phyloP scores from a whole-genome alignment of 176 grass and related monocot genomes.

The Tillandsia fasciculata region DNA sequence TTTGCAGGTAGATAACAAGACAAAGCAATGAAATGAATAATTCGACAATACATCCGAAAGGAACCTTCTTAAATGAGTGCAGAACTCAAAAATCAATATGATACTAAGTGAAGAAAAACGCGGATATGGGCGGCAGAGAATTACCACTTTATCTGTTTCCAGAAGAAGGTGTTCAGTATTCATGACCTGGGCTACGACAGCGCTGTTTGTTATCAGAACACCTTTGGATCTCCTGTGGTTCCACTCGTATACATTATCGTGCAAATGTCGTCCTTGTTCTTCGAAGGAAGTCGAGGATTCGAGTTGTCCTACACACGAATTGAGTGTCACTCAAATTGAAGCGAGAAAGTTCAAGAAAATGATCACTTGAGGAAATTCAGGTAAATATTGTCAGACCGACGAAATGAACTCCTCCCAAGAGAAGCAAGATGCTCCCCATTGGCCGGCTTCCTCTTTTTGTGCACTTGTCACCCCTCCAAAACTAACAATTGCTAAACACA shows the following conservation, averaged over 20 bases:
- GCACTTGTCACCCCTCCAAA: constrained; percentile 55
- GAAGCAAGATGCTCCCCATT: constrained; percentile 60
- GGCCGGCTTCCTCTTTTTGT: constrained; percentile 55
- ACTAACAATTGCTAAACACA: constrained; percentile 61
- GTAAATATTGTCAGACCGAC: constrained; percentile 21
- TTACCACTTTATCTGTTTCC: constrained; percentile 93
- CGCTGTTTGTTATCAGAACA: constrained; percentile 74
- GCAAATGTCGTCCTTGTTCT: constrained; percentile 63
- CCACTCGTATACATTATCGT: constrained; percentile 98
- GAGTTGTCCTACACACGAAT: constrained; percentile 39
- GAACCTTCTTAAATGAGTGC: too few relatives aligned
- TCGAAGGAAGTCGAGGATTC: constrained; percentile 28
- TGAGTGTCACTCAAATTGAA: not conserved
- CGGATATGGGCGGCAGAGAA: not conserved
- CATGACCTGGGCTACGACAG: constrained; percentile 56
- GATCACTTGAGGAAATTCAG: not conserved
- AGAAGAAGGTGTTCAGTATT: constrained; percentile 64
- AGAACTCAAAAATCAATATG: too few relatives aligned
- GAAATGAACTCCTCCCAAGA: constrained; percentile 73
- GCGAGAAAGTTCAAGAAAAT: not conserved
- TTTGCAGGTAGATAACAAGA: not conserved
- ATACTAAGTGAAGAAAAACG: not conserved
- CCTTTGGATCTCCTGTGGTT: constrained; percentile 92
- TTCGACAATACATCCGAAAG: not conserved
- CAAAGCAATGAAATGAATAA: not conserved